Evolutionary conservation across 768 basidiomycete species (phyloP), one percentile per base, ranked within the genome.

Genomic region (Lactifluus piperatus): DNA sequence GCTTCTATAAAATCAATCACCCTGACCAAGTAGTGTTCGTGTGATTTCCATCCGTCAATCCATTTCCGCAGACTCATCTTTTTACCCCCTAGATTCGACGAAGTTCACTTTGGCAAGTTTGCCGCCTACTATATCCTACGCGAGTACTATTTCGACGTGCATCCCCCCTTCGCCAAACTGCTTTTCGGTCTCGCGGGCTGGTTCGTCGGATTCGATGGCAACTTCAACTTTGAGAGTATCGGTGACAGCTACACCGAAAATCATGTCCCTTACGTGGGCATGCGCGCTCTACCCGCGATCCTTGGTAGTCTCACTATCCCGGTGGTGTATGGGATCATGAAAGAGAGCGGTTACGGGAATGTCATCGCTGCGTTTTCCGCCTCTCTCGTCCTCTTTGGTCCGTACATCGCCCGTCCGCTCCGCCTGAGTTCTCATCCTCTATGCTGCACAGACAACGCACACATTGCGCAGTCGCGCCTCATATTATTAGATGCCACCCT

Each of bases 141-240:
- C 64, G 83, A 97, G 73, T 99, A 97, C 76, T 98, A 98, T 75
- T 99, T 99, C 77, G 97, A 99, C 70, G 95, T 99, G 8, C 97
- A 99, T 68, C 97, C 97, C 37, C 97, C 97, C 2, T 82, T 98
- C 52, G 94, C 97, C 43, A 99, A 99, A 71, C 80, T 99, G 60
- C 78, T 99, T 26, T 91, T 95, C 68, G 97, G 86, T 43, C 80
- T 97, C 34, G 90, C 91, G 29, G 97, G 93, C 62, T 98, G 92
- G 92, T 88, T 94, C 57, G 91, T 94, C 30, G 97, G 95, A 10
- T 98, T 94, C 68, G 89, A 97, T 65, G 97, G 97, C 41, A 77
- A 86, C 51, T 99, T 97, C 73, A 79, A 84, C 29, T 99, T 99
- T 76, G 90, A 97, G 60, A 86, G 84, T 67, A 98, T 99, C 62